phyloP scores from a whole-genome alignment of 805 yeast species.

The Maudiozyma saulgeensis region DNA sequence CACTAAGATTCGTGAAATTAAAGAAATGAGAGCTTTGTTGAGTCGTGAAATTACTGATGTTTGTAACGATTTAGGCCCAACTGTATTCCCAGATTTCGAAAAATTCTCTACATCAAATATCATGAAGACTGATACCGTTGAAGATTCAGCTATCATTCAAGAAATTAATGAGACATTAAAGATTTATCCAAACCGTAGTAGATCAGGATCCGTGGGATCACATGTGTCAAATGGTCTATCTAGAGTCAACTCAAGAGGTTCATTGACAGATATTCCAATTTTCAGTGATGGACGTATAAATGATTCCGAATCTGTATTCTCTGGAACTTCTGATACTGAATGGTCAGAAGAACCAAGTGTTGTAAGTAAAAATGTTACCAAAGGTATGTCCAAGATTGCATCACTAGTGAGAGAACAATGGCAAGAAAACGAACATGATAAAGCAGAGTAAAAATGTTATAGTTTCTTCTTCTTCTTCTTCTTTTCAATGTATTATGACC shows the following conservation, averaged over 20 bases:
- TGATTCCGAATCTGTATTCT: not conserved
- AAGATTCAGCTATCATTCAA: constrained; percentile 1
- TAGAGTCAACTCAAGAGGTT: constrained; percentile 50
- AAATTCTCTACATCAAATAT: constrained; percentile 10
- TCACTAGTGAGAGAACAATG: constrained; percentile 23
- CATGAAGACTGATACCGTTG: constrained; percentile 1
- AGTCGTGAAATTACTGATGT: constrained; percentile 65
- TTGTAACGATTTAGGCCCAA: constrained; percentile 78
- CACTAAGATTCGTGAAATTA: constrained; percentile 41
- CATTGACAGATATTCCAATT: constrained; percentile 56
- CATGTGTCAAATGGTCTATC: constrained; percentile 50
- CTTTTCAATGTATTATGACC: too few species aligned
- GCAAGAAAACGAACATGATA: constrained; percentile 12
- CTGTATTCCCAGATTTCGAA: constrained; percentile 79
- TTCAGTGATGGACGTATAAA: constrained; percentile 27
- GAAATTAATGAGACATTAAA: constrained; percentile 4
- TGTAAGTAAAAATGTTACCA: constrained; percentile 5
- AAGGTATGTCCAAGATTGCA: constrained; percentile 13
- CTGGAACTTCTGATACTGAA: constrained; percentile 2
- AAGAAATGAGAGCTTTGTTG: constrained; percentile 48
- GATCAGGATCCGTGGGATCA: constrained; percentile 29
- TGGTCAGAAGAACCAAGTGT: constrained; percentile 2
- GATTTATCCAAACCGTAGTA: constrained; percentile 13
- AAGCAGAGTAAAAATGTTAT: constrained; percentile 8
- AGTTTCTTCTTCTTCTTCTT: too few species aligned